These are phyloP conservation scores for Starmerella riodocensis DNA, from an alignment of 805 yeast genomes.

Conservation along the genomic window DNA sequence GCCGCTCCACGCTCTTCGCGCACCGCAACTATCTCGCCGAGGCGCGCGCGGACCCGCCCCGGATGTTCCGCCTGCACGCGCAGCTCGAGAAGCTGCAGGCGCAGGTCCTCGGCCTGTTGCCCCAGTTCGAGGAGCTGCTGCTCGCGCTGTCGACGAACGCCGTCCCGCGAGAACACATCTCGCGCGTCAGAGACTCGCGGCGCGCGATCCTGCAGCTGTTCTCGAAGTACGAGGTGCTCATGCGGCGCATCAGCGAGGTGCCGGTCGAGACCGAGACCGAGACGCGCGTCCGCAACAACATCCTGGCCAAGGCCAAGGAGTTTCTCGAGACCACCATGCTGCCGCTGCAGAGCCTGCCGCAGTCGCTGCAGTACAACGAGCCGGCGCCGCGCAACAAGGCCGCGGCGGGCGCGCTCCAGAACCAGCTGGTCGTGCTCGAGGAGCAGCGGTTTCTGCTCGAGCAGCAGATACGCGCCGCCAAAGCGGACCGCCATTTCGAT, in stretches of 20 bases:
- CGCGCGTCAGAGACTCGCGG: constrained; percentile 23
- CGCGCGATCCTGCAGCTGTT: constrained; percentile 38
- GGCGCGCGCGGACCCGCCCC: constrained; percentile 22
- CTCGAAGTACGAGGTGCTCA: constrained; percentile 37
- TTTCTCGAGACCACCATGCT: constrained; percentile 58
- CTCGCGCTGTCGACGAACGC: constrained; percentile 27
- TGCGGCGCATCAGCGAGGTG: constrained; percentile 33
- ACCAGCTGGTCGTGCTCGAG: constrained; percentile 70
- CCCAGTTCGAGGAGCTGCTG: constrained; percentile 34
- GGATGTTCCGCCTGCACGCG: constrained; percentile 32
- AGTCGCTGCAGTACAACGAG: constrained; percentile 18
- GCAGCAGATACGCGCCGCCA: constrained; percentile 48
- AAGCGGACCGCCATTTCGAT: constrained; percentile 59
- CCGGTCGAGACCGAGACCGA: constrained; percentile 34
- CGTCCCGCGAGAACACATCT: constrained; percentile 1
- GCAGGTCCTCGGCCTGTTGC: constrained; percentile 32
- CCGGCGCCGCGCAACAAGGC: constrained; percentile 16
- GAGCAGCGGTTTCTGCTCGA: constrained; percentile 70
- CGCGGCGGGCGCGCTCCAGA: constrained; percentile 16
- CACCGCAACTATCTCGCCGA: constrained; percentile 40
- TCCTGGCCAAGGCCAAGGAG: constrained; percentile 42
- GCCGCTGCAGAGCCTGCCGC: constrained; percentile 49
- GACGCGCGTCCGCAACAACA: constrained; percentile 36
- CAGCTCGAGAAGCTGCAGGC: constrained; percentile 31
- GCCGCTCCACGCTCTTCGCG: constrained; percentile 50